Conservation (phyloP, 139 green algal genomes). For the Nannochloris sp. region DNA sequence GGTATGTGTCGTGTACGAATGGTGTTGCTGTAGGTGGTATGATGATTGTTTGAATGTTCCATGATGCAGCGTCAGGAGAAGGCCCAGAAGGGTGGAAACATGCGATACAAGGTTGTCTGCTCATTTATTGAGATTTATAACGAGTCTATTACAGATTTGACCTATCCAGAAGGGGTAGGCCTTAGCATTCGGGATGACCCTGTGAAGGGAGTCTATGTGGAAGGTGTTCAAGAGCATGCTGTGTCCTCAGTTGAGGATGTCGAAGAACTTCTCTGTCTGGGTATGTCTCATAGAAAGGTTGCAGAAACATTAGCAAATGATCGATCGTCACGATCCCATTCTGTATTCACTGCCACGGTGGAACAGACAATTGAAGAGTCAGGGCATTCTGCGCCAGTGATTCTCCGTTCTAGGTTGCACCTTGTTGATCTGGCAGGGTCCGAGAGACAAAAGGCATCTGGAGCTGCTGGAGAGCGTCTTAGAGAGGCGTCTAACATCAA, state of each 20-base stretch:
- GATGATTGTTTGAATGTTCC: no score
- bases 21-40: no score
- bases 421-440: constrained; percentile 93
- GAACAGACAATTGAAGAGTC: constrained; percentile 33
- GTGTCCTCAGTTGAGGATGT: constrained; percentile 61
- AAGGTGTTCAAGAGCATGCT: constrained; percentile 59
- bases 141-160: constrained; percentile 58
- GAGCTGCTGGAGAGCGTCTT: constrained; percentile 74
- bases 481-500: constrained; percentile 94
- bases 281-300: constrained; percentile 56
- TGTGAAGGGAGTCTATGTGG: constrained; percentile 64
- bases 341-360: constrained; percentile 73
- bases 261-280: constrained; percentile 52
- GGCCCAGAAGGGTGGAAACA: constrained; percentile 66
- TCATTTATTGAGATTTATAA: constrained; percentile 72
- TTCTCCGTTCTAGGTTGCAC: constrained; percentile 64
- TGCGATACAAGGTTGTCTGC: constrained; percentile 46
- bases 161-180: constrained; percentile 43
- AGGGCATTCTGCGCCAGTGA: constrained; percentile 39
- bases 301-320: constrained; percentile 82
- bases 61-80: no score
- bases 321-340: constrained; percentile 78
- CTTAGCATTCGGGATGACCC: constrained; percentile 55
- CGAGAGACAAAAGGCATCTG: constrained; percentile 67
- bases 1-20: constrained; percentile 29